These are phyloP conservation scores for Fragilaria crotonensis DNA, from an alignment of 108 stramenopile genomes.

Conservation along the genomic window DNA sequence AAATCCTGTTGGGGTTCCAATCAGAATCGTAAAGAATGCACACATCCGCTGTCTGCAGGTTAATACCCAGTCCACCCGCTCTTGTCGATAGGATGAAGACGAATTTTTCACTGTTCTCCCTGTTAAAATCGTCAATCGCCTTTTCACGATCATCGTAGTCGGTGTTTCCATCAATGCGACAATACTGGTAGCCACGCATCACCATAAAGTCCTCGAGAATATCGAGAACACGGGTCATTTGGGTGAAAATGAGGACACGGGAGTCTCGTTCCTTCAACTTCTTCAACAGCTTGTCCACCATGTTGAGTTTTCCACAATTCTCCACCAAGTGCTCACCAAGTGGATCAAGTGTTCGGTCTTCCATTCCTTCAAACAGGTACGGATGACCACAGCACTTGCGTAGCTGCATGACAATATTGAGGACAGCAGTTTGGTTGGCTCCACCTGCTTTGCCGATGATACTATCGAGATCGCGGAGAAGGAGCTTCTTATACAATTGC, in stretches of 20 bases:
- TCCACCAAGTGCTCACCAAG: slow-evolving; percentile 87
- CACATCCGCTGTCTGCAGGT: slow-evolving; percentile 86
- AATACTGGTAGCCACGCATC: slow-evolving; percentile 85
- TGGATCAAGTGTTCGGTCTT: slow-evolving; percentile 82
- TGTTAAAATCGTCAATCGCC: slow-evolving; percentile 90
- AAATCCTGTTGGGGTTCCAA: slow-evolving; percentile 99
- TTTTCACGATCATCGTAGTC: slow-evolving; percentile 89
- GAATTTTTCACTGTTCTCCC: slow-evolving; percentile 80
- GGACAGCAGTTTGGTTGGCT: slow-evolving; percentile 72
- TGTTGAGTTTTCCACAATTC: slow-evolving; percentile 75
- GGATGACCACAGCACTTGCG: slow-evolving; percentile 99
- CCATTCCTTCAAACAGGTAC: slow-evolving; percentile 95
- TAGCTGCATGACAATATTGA: slow-evolving; percentile 98
- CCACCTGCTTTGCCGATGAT: slow-evolving; percentile 65
- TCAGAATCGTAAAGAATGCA: slow-evolving; percentile 91
- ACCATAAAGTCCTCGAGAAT: slow-evolving; percentile 89
- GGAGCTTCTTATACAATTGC: slow-evolving; percentile 87
- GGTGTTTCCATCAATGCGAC: slow-evolving; percentile 98
- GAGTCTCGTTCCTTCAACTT: slow-evolving; percentile 77
- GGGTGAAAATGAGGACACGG: slow-evolving; percentile 95
- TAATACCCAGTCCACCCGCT: slow-evolving; percentile 93
- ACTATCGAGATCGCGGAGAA: slow-evolving; percentile 80
- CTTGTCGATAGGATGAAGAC: slow-evolving; percentile 89
- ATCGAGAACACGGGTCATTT: slow-evolving; percentile 95
- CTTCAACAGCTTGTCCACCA: slow-evolving; percentile 89